Evolutionary conservation across 768 basidiomycete species (phyloP).

Genomic region (Termitomyces sp.): DNA sequence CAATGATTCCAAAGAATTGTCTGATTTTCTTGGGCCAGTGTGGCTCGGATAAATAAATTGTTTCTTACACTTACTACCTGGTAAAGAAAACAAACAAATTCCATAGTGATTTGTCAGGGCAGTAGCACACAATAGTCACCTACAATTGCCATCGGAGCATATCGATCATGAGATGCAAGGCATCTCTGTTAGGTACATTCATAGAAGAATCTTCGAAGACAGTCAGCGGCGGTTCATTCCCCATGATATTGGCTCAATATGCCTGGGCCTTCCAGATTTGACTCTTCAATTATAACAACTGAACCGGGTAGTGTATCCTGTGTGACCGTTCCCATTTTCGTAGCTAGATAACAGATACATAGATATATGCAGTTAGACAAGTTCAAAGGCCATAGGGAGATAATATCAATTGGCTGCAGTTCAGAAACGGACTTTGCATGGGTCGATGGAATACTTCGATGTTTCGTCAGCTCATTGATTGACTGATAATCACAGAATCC

Average conservation of each 20-base stretch:
- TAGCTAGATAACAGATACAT: background rate
- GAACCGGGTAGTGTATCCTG: background rate
- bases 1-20: background rate
- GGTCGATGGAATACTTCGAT: background rate
- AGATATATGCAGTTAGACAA: background rate
- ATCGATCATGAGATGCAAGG: background rate
- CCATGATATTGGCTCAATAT: background rate
- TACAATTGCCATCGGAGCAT: no score
- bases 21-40: background rate
- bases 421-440: background rate
- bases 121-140: background rate
- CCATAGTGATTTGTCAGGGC: background rate
- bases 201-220: background rate
- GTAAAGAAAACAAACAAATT: background rate
- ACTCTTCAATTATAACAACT: background rate
- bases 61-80: no score
- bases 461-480: background rate
- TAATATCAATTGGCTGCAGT: background rate
- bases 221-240: background rate
- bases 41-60: background rate
- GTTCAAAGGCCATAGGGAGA: background rate
- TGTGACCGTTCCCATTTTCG: background rate
- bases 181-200: background rate
- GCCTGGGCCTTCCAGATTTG: background rate
- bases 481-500: background rate